Percentiles rank a stretch among this genome's conserved stretches.
These are phyloP conservation scores for Skeletonema grethae DNA, from an alignment of 108 stramenopile species.

Conservation along the genomic window DNA sequence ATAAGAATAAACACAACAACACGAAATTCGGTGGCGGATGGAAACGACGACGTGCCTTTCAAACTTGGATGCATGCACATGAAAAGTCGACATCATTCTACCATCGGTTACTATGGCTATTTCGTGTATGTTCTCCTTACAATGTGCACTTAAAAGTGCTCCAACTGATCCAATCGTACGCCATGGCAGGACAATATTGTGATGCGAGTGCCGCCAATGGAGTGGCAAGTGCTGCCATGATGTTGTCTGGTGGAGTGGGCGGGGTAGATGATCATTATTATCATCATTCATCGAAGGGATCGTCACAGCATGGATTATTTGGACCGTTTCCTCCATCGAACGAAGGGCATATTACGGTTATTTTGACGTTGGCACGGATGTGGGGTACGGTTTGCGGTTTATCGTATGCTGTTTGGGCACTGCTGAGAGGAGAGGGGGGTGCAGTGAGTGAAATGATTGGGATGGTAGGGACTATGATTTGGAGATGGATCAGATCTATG, in stretches of 20 bases:
- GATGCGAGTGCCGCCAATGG: slow-evolving; percentile 37
- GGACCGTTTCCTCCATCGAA: slow-evolving; percentile 4
- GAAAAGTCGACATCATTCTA: not conserved
- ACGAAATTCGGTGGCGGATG: slow-evolving; percentile 8
- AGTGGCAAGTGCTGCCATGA: slow-evolving; percentile 29
- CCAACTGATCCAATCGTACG: slow-evolving; percentile 11
- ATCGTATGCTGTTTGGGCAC: slow-evolving; percentile 29
- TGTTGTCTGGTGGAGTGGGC: slow-evolving; percentile 12
- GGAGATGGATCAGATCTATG: slow-evolving; percentile 29
- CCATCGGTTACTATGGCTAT: slow-evolving; percentile 14
- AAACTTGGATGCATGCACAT: slow-evolving; percentile 14
- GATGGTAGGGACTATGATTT: slow-evolving; percentile 10
- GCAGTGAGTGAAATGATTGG: slow-evolving; percentile 20
- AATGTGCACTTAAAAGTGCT: not conserved
- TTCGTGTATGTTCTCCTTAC: slow-evolving; percentile 10
- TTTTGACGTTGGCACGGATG: slow-evolving; percentile 15
- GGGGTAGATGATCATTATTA: slow-evolving; percentile 10
- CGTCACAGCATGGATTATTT: not conserved
- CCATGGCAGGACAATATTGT: slow-evolving; percentile 47
- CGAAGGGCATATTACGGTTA: slow-evolving; percentile 7
- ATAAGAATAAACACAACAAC: not conserved
- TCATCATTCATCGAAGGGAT: slow-evolving; percentile 6
- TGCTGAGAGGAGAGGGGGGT: slow-evolving; percentile 24
- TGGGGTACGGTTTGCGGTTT: slow-evolving; percentile 37
- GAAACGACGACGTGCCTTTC: slow-evolving; percentile 33